Base-by-base conservation (phyloP, 345 rosid species). In the Sisymbrium altissimum region DNA sequence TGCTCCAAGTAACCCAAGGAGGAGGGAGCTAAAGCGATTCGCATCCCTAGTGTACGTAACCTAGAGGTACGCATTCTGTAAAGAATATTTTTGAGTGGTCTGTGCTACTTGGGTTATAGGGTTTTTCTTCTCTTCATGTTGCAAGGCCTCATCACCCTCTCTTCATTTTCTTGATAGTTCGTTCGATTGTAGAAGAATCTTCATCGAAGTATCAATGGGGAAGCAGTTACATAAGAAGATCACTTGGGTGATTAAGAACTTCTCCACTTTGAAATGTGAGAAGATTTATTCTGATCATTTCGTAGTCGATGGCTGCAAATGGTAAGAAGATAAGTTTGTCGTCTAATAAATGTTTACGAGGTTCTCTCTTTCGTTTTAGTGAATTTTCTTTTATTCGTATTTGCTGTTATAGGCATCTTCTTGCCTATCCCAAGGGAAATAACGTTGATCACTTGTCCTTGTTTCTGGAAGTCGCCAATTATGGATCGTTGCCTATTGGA, bases 381-480 rank as follows among this genome's bases (percentile, higher is more conserved):
- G 25, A n/a, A 1, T 23, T 18, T 46, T 46, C 0, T 53, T 53
- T 27, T 6, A 1, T 12, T 25, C 3, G 4, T 12, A 15, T 46
- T 18, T 52, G n/a, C n/a, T 13, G 18, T 3, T 53, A 12, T 9
- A 54, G 39, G 60, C 10, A 12, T 9, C 13, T 55, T 15, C 9
- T 0, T 7, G 23, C 23, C 0, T 54, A n/a, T 30, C 64, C 29
- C 32, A 59, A 38, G 32, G 64, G 46, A 59, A 1, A 49, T 49
- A 38, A 38, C 3, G 21, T 59, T 70, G 88, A 87, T 72, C 81
- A 84, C 78, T 72, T 91, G 83, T 89, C 92, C 3, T 68, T 91
- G 86, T 88, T 80, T 71, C 68, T 92, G 30, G 87, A 84, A 66
- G 97, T 88, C 60, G 86, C 84, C 0, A 87, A 84, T 75, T 79